Base-by-base conservation (phyloP, 805 yeast species). In the Candida quercuum region DNA sequence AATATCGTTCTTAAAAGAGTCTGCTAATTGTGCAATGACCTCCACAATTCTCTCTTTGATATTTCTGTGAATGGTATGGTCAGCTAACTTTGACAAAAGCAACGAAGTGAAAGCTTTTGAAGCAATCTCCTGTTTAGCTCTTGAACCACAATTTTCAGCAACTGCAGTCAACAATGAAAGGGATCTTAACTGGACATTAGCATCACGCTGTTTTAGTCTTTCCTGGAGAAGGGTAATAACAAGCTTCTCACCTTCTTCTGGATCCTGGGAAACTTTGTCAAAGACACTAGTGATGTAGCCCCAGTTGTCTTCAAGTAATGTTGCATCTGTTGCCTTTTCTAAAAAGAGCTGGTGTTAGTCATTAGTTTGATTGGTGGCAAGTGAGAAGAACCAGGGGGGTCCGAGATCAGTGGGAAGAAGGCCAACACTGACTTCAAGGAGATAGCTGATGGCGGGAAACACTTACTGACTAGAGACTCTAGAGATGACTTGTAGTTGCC, bases 111-210 rank as follows among this genome's bases (percentile, higher is more conserved):
- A 80, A 3, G 64, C 46, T 43, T 71, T 69, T 16, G 83, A 69
- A 15, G 85, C 78, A 26, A 84, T 72, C 46, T 75, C 78, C 42
- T 67, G 79, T 47, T 74, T 76, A 63, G 78, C 70, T 54, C 77
- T 69, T 11, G 86, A 75, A 3, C 89, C 89, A 57, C 91, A 82
- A 56, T 83, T 84, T 53, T 82, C 87, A 3, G 87, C 86, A 21
- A 84, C 51, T 6, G 87, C 74, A 22, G 72, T 70, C 16, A 80
- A 53, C 33, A 76, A 48, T 0, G 81, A 61, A 15, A 84, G 52
- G 0, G 83, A 60, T 52, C 85, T 68, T 35, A 84, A 57, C 28
- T 80, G 72, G 3, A 79, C 77, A 54, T 83, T 84, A 16, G 86
- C 91, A 49, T 79, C 80, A 21, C 65, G 61, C 26, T 66, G 66